These are phyloP conservation scores for Mycena rosella DNA, from an alignment of 768 basidiomycete genomes.

Conservation along the genomic window DNA sequence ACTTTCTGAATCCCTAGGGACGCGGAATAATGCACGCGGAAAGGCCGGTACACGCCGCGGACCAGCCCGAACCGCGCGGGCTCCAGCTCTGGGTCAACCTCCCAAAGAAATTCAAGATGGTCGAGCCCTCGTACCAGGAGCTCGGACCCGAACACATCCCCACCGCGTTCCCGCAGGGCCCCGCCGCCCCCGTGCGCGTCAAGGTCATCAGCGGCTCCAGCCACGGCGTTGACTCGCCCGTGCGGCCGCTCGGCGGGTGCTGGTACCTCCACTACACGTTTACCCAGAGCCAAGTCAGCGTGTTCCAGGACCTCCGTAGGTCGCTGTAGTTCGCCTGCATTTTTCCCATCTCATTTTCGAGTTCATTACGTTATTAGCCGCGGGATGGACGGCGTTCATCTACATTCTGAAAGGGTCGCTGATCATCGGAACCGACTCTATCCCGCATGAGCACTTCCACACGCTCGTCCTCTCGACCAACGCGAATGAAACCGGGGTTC, in stretches of 20 bases:
- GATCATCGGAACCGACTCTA: constrained; percentile 64
- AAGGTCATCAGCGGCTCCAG: constrained; percentile 93
- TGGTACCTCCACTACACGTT: constrained; percentile 92
- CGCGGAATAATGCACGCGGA: constrained; percentile 86
- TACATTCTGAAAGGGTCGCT: constrained; percentile 82
- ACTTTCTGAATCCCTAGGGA: constrained; percentile 50
- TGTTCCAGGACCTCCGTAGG: constrained; percentile 90
- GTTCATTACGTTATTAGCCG: constrained; percentile 55
- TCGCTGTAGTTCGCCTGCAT: constrained; percentile 17
- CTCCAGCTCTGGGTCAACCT: constrained; percentile 92
- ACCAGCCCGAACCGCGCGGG: constrained; percentile 80
- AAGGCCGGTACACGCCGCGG: constrained; percentile 85
- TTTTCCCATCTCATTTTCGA: not conserved
- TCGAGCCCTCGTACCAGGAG: constrained; percentile 89
- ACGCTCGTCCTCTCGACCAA: constrained; percentile 86
- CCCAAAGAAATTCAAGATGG: constrained; percentile 86
- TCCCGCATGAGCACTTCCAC: constrained; percentile 70
- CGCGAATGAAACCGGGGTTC: constrained; percentile 73
- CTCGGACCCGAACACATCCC: constrained; percentile 77
- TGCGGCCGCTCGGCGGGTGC: constrained; percentile 91
- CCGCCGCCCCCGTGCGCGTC: constrained; percentile 75
- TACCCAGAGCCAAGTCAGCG: constrained; percentile 63
- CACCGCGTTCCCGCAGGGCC: constrained; percentile 77
- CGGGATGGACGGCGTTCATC: constrained; percentile 92
- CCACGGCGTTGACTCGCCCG: constrained; percentile 88